Evolutionary conservation across 2,329 filamentous ascomycete genomes (phyloP).

Genomic region (Aaosphaeria pasadenensis): DNA sequence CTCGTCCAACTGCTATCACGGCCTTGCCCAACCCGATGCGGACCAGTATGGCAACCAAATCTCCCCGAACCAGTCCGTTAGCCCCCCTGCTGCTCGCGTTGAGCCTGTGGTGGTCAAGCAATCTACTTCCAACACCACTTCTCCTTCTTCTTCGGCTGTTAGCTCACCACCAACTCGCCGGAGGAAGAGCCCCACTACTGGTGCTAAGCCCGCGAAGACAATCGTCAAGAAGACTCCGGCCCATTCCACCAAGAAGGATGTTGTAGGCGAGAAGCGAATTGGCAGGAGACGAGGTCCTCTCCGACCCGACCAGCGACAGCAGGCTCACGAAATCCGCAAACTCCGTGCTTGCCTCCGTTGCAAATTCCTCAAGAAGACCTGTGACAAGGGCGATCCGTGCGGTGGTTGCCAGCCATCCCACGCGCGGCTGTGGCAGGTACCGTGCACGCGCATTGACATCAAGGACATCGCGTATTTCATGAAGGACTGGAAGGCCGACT

Average conservation of each 20-base stretch:
- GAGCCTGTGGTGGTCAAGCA: conserved; percentile 69
- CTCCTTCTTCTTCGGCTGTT: conserved; percentile 54
- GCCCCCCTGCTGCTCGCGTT: conserved; percentile 65
- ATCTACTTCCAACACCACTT: conserved; percentile 55
- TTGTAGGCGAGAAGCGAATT: conserved; percentile 79
- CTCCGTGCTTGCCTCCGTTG: conserved; percentile 89
- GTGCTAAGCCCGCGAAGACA: conserved; percentile 75
- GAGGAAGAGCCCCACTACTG: conserved; percentile 67
- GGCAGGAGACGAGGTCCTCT: conserved; percentile 87
- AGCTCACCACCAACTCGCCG: conserved; percentile 63
- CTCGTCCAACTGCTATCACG: conserved; percentile 19
- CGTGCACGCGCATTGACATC: conserved; percentile 96
- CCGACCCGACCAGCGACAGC: conserved; percentile 89
- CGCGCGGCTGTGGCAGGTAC: conserved; percentile 93
- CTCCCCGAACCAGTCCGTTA: conserved; percentile 52
- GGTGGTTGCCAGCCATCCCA: conserved; percentile 94
- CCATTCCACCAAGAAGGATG: conserved; percentile 71
- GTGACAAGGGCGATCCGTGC: conserved; percentile 95
- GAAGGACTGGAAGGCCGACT: conserved; percentile 99
- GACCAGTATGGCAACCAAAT: conserved; percentile 36
- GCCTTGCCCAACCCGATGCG: conserved; percentile 25
- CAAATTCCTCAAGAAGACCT: conserved; percentile 99
- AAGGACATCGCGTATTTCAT: conserved; percentile 98
- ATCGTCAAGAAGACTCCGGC: conserved; percentile 74
- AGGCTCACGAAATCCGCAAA: conserved; percentile 95